phyloP scores from a whole-genome alignment of 352 stramenopile species.

The Globisporangium emineosum region DNA sequence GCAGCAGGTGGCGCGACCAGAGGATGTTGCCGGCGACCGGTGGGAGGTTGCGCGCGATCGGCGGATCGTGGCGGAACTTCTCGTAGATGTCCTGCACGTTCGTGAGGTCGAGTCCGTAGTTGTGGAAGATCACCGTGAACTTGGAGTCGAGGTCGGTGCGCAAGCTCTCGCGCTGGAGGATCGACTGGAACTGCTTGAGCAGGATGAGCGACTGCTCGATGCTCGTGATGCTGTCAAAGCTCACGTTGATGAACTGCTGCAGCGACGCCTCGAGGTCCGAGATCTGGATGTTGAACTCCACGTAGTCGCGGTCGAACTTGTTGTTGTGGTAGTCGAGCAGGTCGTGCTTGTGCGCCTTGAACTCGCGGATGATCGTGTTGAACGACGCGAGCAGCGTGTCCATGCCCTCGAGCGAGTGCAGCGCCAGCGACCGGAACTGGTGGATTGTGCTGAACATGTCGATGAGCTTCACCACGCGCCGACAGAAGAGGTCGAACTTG shows the following conservation, averaged over 20 bases:
- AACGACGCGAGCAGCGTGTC: conserved; percentile 74
- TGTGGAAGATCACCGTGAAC: conserved; percentile 91
- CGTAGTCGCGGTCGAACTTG: conserved; percentile 92
- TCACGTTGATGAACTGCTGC: conserved; percentile 91
- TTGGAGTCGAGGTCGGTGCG: conserved; percentile 84
- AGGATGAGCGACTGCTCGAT: conserved; percentile 85
- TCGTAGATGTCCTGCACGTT: conserved; percentile 87
- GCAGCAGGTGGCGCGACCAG: conserved; percentile 80
- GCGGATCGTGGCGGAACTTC: conserved; percentile 79
- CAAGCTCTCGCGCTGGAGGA: conserved; percentile 84
- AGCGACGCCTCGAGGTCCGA: conserved; percentile 83
- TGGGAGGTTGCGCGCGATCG: conserved; percentile 74
- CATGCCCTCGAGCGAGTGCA: conserved; percentile 92
- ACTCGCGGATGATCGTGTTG: conserved; percentile 78
- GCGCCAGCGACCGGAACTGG: conserved; percentile 87
- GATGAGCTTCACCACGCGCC: conserved; percentile 87
- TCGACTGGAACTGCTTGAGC: conserved; percentile 87
- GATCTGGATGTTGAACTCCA: conserved; percentile 94
- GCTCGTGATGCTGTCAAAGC: conserved; percentile 87
- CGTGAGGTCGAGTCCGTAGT: conserved; percentile 86
- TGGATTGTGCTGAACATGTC: conserved; percentile 92
- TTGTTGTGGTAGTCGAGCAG: conserved; percentile 88
- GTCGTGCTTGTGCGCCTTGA: conserved; percentile 79
- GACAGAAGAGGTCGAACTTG: conserved; percentile 90
- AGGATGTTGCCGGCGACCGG: conserved; percentile 86